Evolutionary conservation across 805 yeast genomes (phyloP), one percentile per base, ranked within the genome.

Genomic region (Clavispora asparagi): DNA sequence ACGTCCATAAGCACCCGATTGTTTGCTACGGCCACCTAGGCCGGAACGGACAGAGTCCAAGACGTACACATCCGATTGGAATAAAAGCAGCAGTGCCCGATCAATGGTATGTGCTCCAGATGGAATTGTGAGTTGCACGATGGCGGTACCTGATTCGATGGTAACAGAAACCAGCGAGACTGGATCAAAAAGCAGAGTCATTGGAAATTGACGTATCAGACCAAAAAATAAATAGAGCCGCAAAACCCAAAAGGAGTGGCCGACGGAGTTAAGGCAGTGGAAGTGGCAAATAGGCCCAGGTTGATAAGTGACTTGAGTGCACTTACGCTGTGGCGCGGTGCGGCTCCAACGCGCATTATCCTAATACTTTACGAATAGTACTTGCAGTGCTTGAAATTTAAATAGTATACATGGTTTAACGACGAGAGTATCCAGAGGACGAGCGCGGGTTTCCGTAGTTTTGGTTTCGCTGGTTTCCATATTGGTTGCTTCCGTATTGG

Each of bases 1-100:
- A 1, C 60, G 52, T 1, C 46, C 29, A 53, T 78, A 81, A 10
- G 81, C 55, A 48, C 77, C 60, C 23, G 50, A 48, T 26, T 45
- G 36, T 6, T 54, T 56, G 1, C 50, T 31, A 41, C 75, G 59
- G 8, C 27, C 38, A 13, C 80, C 76, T 1, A 64, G 66, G 1
- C 83, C 84, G 0, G 83, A 76, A 17, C 61, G 63, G 5, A 73
- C 51, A 1, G 83, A 79, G 50, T 79, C 83, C n/a, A 79, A 55
- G 1, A 79, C 60, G 27, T 53, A 46, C 14, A 64, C 56, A 14
- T 54, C 56, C 28, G 49, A 36, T 13, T 40, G 23, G 19, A 30
- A 47, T 12, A 52, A 33, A 12, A 35, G 27, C 30, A 41, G 23
- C 12, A 2, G 13, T 9, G 13, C 25, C 6, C 31, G 17, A 23